Base-by-base conservation (phyloP, 306 rosid genomes). In the Citrullus colocynthis region DNA sequence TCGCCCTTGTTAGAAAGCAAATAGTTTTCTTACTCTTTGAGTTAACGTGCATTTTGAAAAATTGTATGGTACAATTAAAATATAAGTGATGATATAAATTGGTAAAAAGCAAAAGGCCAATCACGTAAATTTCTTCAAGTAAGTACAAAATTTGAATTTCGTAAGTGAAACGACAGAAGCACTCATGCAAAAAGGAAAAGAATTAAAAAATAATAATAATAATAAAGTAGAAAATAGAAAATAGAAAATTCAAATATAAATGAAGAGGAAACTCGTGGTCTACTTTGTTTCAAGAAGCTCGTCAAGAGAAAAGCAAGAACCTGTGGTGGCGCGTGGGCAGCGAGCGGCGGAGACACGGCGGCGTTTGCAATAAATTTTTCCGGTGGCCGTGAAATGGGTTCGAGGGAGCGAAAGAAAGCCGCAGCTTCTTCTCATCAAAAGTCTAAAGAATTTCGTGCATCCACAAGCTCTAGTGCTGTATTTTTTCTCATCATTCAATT, bases 401-500 rank as follows among this genome's bases (percentile, higher is more conserved):
- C 93, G 6, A 80, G 74, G 69, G 88, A 78, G n/a, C 45, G 63
- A 69, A 87, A 81, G 78, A 88, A 82, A 79, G 88, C 78, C 36
- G 86, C 78, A 41, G 11, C 74, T 54, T 67, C 74, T 41, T 85
- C 87, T 78, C 61, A 82, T 54, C 45, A 64, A 24, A 85, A 82
- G 42, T 58, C 88, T 78, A 85, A 85, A 52, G 85, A 83, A 63
- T 92, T 90, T 82, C 88, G 94, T 44, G 85, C 86, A 30, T 85
- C 83, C 85, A 91, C 97, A 75, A 88, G 84, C 59, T 91, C 98
- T 76, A 86, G 42, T 80, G 89, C 93, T 74, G 98, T 93, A 91
- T 84, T 76, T 12, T 24, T 8, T 51, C 21, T 60, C 57, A 9
- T 49, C 75, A 51, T 36, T 49, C 71, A 6, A 66, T 60, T 5